Evolutionary conservation across 805 yeast species (phyloP).

Genomic region (Lachancea meyersii): DNA sequence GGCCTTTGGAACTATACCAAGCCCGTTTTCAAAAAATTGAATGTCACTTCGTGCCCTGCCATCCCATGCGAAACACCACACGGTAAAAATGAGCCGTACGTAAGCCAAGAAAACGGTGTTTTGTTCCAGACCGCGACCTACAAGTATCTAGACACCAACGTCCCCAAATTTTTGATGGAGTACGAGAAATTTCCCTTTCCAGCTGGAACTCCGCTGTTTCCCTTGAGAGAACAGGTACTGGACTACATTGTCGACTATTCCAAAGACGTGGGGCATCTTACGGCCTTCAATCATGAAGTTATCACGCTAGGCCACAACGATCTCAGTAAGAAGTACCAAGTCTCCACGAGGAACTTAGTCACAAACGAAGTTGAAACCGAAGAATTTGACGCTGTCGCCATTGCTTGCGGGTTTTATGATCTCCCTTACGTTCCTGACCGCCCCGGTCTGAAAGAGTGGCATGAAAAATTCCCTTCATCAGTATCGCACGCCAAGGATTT

Average conservation of each 20-base stretch:
- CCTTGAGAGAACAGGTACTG: constrained; percentile 50
- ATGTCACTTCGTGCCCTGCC: constrained; percentile 11
- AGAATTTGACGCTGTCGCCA: constrained; percentile 51
- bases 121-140: constrained; percentile 53
- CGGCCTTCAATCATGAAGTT: constrained; percentile 46
- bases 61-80: constrained; percentile 31
- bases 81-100: constrained; percentile 7
- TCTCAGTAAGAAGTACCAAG: constrained; percentile 36
- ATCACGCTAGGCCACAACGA: constrained; percentile 30
- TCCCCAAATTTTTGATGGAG: constrained; percentile 58
- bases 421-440: constrained; percentile 54
- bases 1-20: constrained; percentile 68
- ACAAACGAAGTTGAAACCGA: constrained; percentile 14
- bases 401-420: constrained; percentile 61
- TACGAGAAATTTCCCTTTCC: constrained; percentile 46
- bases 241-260: constrained; percentile 51
- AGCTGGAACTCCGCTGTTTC: constrained; percentile 45
- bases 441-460: constrained; percentile 47
- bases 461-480: constrained; percentile 38
- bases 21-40: constrained; percentile 11
- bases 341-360: constrained; percentile 34
- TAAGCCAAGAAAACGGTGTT: constrained; percentile 18
- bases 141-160: constrained; percentile 57
- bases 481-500: constrained; percentile 55
- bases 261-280: constrained; percentile 36